A percentile compares a stretch with the other conserved stretches of the same genome.
Conservation (phyloP, 768 basidiomycete genomes). For the Cystoderma amianthinum region DNA sequence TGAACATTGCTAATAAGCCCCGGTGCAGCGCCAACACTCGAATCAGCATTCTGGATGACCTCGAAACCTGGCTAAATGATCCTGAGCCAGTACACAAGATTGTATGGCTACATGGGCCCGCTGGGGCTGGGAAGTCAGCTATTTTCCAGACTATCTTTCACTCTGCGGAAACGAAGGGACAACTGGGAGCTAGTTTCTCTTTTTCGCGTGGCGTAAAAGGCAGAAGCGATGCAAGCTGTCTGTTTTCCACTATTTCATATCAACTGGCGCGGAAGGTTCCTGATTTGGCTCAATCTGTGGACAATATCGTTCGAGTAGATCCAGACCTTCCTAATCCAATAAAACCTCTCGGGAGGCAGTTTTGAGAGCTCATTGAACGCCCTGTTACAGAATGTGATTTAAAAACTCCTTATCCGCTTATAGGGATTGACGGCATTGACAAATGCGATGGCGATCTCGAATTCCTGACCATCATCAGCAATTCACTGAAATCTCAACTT, state of each 20-base stretch:
- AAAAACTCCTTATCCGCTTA: not conserved
- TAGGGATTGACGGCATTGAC: conserved; percentile 19
- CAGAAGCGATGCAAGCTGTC: not conserved
- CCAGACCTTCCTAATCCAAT: conserved; percentile 4
- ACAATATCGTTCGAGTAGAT: conserved; percentile 3
- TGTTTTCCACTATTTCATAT: conserved; percentile 14
- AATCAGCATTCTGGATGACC: conserved; percentile 4
- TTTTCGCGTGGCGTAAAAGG: conserved; percentile 9
- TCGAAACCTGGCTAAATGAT: conserved; percentile 7
- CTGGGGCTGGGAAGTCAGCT: conserved; percentile 19
- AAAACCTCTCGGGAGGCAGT: conserved; percentile 7
- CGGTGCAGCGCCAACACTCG: conserved; percentile 14
- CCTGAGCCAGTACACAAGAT: not conserved
- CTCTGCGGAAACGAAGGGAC: not conserved
- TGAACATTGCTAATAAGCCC: no score
- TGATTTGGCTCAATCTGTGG: conserved; percentile 2
- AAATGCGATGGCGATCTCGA: conserved; percentile 10
- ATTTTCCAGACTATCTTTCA: conserved; percentile 23
- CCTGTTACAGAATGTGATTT: conserved; percentile 1
- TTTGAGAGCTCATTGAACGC: conserved; percentile 7
- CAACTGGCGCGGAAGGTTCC: conserved; percentile 10
- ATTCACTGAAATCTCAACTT: not conserved
- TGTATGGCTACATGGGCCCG: conserved; percentile 15
- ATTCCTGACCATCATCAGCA: conserved; percentile 8
- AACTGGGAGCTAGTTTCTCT: conserved; percentile 12